Percentiles rank a stretch among this genome's conserved stretches.
Conservation (phyloP, 1,139 yeast species). For the Cylindricascospora bacillispora region DNA sequence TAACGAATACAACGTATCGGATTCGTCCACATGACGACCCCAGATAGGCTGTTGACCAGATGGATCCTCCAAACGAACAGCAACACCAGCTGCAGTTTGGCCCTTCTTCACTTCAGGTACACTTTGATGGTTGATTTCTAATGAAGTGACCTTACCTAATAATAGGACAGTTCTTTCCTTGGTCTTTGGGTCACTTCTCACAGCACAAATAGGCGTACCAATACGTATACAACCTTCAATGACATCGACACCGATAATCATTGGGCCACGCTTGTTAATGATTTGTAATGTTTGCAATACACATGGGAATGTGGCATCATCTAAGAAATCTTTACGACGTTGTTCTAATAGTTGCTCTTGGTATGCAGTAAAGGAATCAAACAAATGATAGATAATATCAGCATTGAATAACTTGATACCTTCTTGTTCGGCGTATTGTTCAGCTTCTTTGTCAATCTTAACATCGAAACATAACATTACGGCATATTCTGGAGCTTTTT, state of each 20-base stretch:
- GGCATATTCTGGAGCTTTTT: conserved; percentile 89
- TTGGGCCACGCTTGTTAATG: conserved; percentile 96
- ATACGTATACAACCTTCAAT: conserved; percentile 76
- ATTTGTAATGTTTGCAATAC: conserved; percentile 89
- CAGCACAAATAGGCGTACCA: conserved; percentile 95
- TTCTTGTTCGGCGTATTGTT: conserved; percentile 90
- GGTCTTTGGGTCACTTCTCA: conserved; percentile 75
- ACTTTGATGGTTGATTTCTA: conserved; percentile 91
- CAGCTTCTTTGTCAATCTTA: conserved; percentile 93
- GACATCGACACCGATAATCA: conserved; percentile 98
- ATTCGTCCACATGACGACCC: conserved; percentile 98
- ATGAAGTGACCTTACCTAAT: conserved; percentile 73
- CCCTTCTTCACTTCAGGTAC: conserved; percentile 77
- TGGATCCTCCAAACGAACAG: conserved; percentile 92
- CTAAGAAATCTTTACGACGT: conserved; percentile 81
- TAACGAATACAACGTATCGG: conserved; percentile 77
- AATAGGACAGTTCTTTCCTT: conserved; percentile 61
- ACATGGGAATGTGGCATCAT: conserved; percentile 88
- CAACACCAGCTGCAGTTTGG: conserved; percentile 95
- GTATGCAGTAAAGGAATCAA: conserved; percentile 88
- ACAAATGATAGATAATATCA: conserved; percentile 89
- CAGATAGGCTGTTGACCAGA: conserved; percentile 89
- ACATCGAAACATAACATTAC: conserved; percentile 98
- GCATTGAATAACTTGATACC: conserved; percentile 88
- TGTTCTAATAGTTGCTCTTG: conserved; percentile 78